Evolutionary conservation across 306 rosid species (phyloP), one percentile per base, ranked within the genome.

Genomic region (Cicer pinnatifidum): DNA sequence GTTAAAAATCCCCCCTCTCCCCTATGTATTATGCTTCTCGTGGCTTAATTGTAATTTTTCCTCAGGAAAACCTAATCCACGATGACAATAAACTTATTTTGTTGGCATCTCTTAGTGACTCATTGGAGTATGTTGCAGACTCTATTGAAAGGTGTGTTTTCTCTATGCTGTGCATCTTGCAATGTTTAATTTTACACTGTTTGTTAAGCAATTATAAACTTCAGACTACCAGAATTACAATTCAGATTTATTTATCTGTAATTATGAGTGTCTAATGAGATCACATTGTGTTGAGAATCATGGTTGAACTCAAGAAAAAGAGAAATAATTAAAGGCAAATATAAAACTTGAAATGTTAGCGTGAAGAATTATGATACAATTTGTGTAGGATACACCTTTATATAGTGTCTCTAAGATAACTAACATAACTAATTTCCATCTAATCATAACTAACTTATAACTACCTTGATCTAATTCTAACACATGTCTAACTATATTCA

Each of bases 71-170:
- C 84, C 86, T 95, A 50, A 95, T 95, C 69, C 99, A 90, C 71
- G 99, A 91, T 82, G 97, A 92, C 80, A 92, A 86, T 88, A 95
- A 90, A 77, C 93, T 95, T 71, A 90, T 95, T 82, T 85, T 95
- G 89, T 86, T 95, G 84, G 97, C 97, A 75, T 95, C 99, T 71
- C 99, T 95, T 40, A 91, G 99, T 69, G 99, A 95, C 76, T 95
- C 99, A 11, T 85, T 95, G 86, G 99, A 91, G 89, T 95, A 85
- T 85, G 91, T 95, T 78, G 99, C 97, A 9, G 97, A 90, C 79
- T 88, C 97, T 51, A 90, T 95, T 78, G 92, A 95, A 88, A 89
- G 94, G 99, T 78, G 89, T 85, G 92, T 74, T 88, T 69, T 71
- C 77, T 79, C 38, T 40, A 20, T 56, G 59, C 63, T n/a, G 19